phyloP scores from a whole-genome alignment of 495 filamentous ascomycete species.

The Aspergillus baeticus region DNA sequence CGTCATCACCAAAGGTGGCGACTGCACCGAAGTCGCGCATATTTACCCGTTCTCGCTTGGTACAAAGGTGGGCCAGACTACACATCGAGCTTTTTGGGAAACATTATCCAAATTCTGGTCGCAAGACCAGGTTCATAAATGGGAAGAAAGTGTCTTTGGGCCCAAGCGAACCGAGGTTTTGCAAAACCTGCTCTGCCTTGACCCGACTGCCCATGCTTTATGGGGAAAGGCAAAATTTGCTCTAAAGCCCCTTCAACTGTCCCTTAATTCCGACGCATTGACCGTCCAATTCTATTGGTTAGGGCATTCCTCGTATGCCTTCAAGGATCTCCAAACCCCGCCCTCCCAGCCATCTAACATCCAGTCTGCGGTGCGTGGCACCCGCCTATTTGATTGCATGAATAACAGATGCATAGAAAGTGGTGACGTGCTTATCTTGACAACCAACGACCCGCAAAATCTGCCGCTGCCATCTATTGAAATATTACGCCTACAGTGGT shows the following conservation, averaged over 20 bases:
- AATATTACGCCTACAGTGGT: constrained; percentile 22
- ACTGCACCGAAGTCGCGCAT: neutral
- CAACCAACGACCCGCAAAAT: constrained; percentile 17
- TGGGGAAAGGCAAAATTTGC: neutral
- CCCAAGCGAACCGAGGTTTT: neutral
- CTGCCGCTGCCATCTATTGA: constrained; percentile 19
- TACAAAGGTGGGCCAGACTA: neutral
- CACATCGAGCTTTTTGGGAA: neutral
- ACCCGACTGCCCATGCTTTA: neutral
- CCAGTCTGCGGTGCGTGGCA: neutral
- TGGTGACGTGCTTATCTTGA: neutral
- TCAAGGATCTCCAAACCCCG: neutral
- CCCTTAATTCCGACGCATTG: neutral
- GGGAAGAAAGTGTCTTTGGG: neutral
- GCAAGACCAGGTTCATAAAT: neutral
- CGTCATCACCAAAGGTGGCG: neutral
- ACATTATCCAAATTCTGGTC: neutral
- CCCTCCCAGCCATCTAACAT: neutral
- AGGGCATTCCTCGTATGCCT: neutral
- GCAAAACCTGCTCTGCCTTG: neutral
- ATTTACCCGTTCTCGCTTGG: neutral
- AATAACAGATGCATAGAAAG: neutral
- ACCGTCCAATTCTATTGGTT: neutral
- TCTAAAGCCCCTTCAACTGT: neutral
- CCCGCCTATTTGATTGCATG: neutral